Percentiles rank a stretch among this genome's conserved stretches.
These are phyloP conservation scores for Laetiporus sulphureus DNA, from an alignment of 1,284 basidiomycete genomes.

Conservation along the genomic window DNA sequence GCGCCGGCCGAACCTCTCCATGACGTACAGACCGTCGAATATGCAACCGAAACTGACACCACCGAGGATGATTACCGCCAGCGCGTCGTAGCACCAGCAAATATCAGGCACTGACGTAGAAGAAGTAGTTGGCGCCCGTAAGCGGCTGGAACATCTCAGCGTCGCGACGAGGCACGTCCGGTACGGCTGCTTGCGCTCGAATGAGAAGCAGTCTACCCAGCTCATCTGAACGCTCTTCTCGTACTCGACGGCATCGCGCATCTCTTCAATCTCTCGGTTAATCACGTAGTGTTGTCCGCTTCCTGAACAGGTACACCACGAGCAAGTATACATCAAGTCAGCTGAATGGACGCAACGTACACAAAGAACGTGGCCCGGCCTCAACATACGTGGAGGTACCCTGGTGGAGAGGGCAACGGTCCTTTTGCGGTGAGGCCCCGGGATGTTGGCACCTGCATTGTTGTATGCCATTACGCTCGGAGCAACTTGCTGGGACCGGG, in stretches of 20 bases:
- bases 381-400: too few species aligned
- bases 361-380: too few species aligned
- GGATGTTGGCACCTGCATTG: too few species aligned
- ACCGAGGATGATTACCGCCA: slow-evolving; percentile 70
- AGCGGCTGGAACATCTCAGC: slow-evolving; percentile 70
- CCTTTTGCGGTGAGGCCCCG: too few species aligned
- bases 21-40: slow-evolving; percentile 62
- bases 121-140: slow-evolving; percentile 68
- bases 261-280: slow-evolving; percentile 42
- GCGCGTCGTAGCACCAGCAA: too few species aligned
- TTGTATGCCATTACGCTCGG: too few species aligned
- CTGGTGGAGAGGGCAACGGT: too few species aligned
- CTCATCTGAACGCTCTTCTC: slow-evolving; percentile 39
- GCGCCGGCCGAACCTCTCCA: slow-evolving; percentile 63
- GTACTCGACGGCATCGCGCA: slow-evolving; percentile 39
- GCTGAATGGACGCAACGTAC: too few species aligned
- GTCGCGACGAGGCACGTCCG: slow-evolving; percentile 61
- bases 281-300: slow-evolving; percentile 38
- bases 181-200: slow-evolving; percentile 48
- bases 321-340: too few species aligned
- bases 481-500: too few species aligned
- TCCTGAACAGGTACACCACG: slow-evolving; percentile 44
- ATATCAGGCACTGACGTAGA: slow-evolving; percentile 38
- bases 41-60: slow-evolving; percentile 67
- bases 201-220: slow-evolving; percentile 59